Evolutionary conservation across 192 early-diverging fungal species (phyloP), one percentile per base, ranked within the genome.

Genomic region (Coemansia sp.): DNA sequence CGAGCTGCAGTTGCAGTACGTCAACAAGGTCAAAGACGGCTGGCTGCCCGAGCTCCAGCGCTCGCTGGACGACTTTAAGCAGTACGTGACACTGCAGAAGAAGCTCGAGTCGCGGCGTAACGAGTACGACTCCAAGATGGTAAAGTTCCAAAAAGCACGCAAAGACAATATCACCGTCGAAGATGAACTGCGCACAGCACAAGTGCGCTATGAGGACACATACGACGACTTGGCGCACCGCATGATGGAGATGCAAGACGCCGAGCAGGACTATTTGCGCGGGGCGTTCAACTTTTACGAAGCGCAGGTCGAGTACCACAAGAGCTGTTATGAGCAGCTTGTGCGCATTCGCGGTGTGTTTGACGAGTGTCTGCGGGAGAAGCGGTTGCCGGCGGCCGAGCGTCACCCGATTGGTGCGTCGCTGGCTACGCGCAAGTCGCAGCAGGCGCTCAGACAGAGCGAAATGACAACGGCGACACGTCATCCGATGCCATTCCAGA

Each of bases 181-280:
- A 63, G 92, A 98, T 55, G 95, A 98, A 55, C 84, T 90, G 67
- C 86, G 91, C 28, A 87, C 90, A 0, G 87, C 94, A 9, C 94
- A 94, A 73, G 76, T 86, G 18, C 96, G 95, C 71, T 98, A 97
- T 64, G 95, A 98, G 56, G 96, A 97, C 66, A 91, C 91, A 23
- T 83, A 88, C 54, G 83, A 87, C 26, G 89, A 92, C 48, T 66
- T 93, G 37, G 83, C 86, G 11, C 75, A 84, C 3, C 82, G 88
- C 50, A 98, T 98, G 93, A 71, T 88, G 72, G 68, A 82, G 42
- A 81, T 98, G 60, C 87, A 92, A 70, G 88, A 92, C 11, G 86
- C 85, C 52, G 93, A 97, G 81, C 90, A 87, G 49, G 76, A 67
- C 48, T 81, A 82, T 36, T 46, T 84, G 56, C 60, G 73, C 26